These are phyloP conservation scores for Trichoderma simmonsii DNA, from an alignment of 2,329 filamentous ascomycete species.

Conservation along the genomic window DNA sequence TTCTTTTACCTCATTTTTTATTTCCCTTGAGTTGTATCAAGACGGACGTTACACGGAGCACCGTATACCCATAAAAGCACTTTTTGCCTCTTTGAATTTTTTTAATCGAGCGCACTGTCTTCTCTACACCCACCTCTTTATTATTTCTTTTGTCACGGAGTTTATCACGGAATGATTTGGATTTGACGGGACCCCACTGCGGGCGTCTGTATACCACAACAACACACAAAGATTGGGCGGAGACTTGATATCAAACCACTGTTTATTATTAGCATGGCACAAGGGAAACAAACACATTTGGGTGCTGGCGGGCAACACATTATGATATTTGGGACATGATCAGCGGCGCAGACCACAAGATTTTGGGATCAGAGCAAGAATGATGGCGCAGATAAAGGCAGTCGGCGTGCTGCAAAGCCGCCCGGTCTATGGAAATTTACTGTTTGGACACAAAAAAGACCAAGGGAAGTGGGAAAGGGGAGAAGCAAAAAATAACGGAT, in stretches of 20 bases:
- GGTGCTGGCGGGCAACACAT: slow-evolving; percentile 27
- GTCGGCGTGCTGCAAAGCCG: slow-evolving; percentile 12
- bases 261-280: slow-evolving; percentile 35
- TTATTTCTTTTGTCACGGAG: slow-evolving; percentile 18
- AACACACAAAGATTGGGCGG: slow-evolving; percentile 20
- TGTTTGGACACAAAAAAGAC: slow-evolving; percentile 3
- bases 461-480: neutral
- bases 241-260: slow-evolving; percentile 32
- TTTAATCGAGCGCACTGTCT: slow-evolving; percentile 24
- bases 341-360: slow-evolving; percentile 22
- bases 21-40: slow-evolving; percentile 39
- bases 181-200: slow-evolving; percentile 23
- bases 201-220: slow-evolving; percentile 32
- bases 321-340: slow-evolving; percentile 34
- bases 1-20: slow-evolving; percentile 21
- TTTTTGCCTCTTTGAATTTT: slow-evolving; percentile 26
- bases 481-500: neutral
- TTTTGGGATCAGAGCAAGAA: slow-evolving; percentile 19
- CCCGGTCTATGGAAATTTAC: slow-evolving; percentile 9
- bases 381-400: slow-evolving; percentile 16
- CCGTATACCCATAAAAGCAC: slow-evolving; percentile 45
- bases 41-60: slow-evolving; percentile 48
- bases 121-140: slow-evolving; percentile 21
- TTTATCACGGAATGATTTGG: slow-evolving; percentile 22
- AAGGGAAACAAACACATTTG: slow-evolving; percentile 31